Percentiles rank a stretch among this genome's conserved stretches.
These are phyloP conservation scores for Coemansia sp. DNA, from an alignment of 192 early-diverging fungal genomes.

Conservation along the genomic window DNA sequence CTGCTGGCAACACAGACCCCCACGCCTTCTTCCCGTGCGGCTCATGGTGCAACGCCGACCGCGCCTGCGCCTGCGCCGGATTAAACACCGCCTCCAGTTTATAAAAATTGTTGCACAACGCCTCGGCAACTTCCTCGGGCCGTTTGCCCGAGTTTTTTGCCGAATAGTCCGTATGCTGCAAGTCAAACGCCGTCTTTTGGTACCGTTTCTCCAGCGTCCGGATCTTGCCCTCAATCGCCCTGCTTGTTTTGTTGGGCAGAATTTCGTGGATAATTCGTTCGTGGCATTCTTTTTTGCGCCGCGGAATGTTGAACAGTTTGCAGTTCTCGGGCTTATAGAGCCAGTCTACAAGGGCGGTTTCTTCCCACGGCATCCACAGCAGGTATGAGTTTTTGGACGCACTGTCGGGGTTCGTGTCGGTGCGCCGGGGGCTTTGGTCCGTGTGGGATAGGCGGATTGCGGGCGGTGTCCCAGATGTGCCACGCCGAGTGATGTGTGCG, in stretches of 20 bases:
- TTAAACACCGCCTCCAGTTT: constrained; percentile 48
- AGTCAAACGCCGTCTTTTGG: constrained; percentile 29
- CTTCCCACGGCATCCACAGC: constrained; percentile 54
- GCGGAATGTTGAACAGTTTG: constrained; percentile 48
- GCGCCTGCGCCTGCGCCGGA: constrained; percentile 18
- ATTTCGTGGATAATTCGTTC: constrained; percentile 51
- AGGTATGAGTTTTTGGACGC: constrained; percentile 27
- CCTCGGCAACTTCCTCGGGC: constrained; percentile 42
- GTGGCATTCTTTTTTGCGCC: constrained; percentile 54
- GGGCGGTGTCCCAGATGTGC: constrained; percentile 21
- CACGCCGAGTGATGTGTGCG: background rate
- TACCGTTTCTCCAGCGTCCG: constrained; percentile 52
- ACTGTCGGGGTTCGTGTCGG: background rate
- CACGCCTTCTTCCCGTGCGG: background rate
- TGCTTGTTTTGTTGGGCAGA: constrained; percentile 47
- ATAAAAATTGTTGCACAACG: constrained; percentile 38
- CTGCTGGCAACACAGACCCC: background rate
- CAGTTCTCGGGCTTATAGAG: constrained; percentile 48
- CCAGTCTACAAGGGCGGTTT: constrained; percentile 44
- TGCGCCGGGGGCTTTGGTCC: constrained; percentile 7
- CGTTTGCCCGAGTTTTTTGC: constrained; percentile 34
- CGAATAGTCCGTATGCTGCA: constrained; percentile 30
- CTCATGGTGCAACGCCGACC: background rate
- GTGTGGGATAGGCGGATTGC: constrained; percentile 34
- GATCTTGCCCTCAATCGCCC: constrained; percentile 54